Evolutionary conservation across 1,284 basidiomycete genomes (phyloP), one percentile per base, ranked within the genome.

Genomic region (Farysia itapuensis): DNA sequence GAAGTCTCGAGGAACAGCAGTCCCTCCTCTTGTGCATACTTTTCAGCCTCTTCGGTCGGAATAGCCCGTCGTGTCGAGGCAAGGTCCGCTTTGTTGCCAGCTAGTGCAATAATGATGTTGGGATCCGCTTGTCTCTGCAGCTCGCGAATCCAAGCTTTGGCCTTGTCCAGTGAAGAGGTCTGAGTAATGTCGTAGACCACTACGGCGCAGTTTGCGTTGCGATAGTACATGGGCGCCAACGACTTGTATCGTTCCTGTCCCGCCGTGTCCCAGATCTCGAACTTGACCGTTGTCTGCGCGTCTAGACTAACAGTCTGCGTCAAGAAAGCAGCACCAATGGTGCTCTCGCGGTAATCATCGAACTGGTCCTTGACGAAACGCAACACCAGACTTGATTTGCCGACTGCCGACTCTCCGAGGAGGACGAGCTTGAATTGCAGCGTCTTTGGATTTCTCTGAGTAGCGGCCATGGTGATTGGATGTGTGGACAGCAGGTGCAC

Each of bases 341-440:
- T 75, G 49, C 70, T 72, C 49, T 89, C 92, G 80, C 93, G 82
- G 78, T 94, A 97, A 79, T 97, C 93, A 69, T 95, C 92, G 70
- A 97, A 97, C 77, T 97, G 92, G 78, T 95, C 89, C 79, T 94
- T 89, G 66, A 97, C 93, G 73, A 97, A 97, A 49, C 92, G 84
- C 61, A 97, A 81, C 43, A 97, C 94, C 50, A 97, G 80, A 80
- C 90, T 93, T 56, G 91, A 95, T 83, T 97, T 97, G 48, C 93
- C 93, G 33, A 97, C 93, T 34, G 94, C 92, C 34, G 90, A 94
- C 80, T 97, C 93, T 72, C 93, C 67, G 90, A 69, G 41, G 24
- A 66, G 36, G 14, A 40, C 64, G 26, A 72, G 61, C 58, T 72
- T 72, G 67, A 70, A 70, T 25, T 67, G 64, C 16, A 67, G 46